Evolutionary conservation across 192 early-diverging fungal species (phyloP).

Genomic region (Backusella tuberculispora): DNA sequence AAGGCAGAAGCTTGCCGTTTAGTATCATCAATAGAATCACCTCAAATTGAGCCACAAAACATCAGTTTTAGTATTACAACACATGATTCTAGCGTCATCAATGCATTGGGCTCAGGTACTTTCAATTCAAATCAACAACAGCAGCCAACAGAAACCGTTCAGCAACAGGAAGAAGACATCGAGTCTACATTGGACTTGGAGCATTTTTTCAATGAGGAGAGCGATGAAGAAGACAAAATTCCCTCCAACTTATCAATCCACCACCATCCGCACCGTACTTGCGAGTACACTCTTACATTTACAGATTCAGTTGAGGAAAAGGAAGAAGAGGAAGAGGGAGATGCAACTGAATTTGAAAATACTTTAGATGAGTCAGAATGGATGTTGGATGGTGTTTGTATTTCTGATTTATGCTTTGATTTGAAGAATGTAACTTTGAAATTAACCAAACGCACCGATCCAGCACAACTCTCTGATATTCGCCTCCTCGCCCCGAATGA

Average conservation of each 20-base stretch:
- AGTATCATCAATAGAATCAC: neutral
- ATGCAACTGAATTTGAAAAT: neutral
- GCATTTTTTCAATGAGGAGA: neutral
- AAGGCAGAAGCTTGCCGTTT: conserved; percentile 8
- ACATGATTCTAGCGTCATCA: neutral
- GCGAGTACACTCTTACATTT: conserved; percentile 7
- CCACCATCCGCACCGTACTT: conserved; percentile 15
- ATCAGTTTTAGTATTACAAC: neutral
- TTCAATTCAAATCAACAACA: too few species aligned
- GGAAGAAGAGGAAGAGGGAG: neutral
- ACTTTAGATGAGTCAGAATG: neutral
- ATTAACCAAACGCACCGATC: neutral
- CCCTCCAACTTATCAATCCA: conserved; percentile 19
- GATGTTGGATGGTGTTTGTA: neutral
- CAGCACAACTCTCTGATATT: neutral
- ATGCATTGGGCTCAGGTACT: too few species aligned
- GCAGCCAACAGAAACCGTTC: too few species aligned
- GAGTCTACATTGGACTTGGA: conserved; percentile 2
- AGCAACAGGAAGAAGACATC: too few species aligned
- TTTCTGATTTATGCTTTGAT: neutral
- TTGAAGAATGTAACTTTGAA: neutral
- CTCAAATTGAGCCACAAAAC: neutral
- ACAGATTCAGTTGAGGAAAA: conserved; percentile 10
- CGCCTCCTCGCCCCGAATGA: conserved; percentile 1
- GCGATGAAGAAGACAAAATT: conserved; percentile 19